Evolutionary conservation across 805 yeast species (phyloP).

Genomic region (Torulaspora quercuum): DNA sequence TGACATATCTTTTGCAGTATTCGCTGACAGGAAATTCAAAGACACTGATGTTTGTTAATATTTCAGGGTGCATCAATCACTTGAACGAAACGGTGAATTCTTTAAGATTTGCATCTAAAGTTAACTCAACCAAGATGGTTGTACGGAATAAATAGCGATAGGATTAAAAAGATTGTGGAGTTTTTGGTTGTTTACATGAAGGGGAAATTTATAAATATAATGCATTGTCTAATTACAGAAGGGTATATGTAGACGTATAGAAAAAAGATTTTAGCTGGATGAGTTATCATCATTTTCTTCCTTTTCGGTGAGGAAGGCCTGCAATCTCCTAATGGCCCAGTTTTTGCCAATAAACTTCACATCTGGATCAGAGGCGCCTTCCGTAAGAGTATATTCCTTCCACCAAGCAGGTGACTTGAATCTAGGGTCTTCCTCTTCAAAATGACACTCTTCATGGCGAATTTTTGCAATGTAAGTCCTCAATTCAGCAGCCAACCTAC

Average conservation of each 20-base stretch:
- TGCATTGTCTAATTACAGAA: too few relatives aligned
- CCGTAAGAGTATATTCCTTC: slow-evolving; percentile 60
- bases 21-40: slow-evolving; percentile 84
- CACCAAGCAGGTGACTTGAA: slow-evolving; percentile 70
- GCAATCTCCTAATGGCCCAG: slow-evolving; percentile 77
- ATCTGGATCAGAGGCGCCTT: slow-evolving; percentile 66
- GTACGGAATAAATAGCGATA: slow-evolving; percentile 9
- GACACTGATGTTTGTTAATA: slow-evolving; percentile 88
- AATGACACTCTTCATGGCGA: slow-evolving; percentile 41
- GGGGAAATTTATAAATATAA: too few relatives aligned
- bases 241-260: background rate
- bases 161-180: too few relatives aligned
- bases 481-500: slow-evolving; percentile 63
- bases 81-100: slow-evolving; percentile 79
- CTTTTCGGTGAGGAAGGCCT: slow-evolving; percentile 40
- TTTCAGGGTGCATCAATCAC: slow-evolving; percentile 63
- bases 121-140: slow-evolving; percentile 50
- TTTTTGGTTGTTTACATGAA: too few relatives aligned
- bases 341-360: slow-evolving; percentile 71
- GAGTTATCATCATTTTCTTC: slow-evolving; percentile 13
- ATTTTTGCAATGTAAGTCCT: slow-evolving; percentile 57
- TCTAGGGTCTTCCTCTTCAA: slow-evolving; percentile 62
- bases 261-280: slow-evolving; percentile 1
- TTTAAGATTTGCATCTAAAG: slow-evolving; percentile 83
- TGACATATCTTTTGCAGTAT: slow-evolving; percentile 80